Conservation (phyloP, 345 rosid species). For the Heritiera fomes region DNA sequence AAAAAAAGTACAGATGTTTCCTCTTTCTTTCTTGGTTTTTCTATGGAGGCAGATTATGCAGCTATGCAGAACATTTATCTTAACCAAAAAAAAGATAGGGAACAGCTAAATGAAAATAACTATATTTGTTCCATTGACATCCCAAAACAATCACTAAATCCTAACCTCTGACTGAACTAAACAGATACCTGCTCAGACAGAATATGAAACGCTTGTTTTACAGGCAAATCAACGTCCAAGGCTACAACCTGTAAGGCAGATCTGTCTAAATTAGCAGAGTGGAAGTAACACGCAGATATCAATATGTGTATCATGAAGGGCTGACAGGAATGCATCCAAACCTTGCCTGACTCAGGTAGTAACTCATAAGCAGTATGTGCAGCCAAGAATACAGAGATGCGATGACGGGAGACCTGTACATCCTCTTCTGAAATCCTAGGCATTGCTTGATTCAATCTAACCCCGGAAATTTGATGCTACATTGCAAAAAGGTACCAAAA, state of each 20-base stretch:
- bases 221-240: slow-evolving; percentile 56
- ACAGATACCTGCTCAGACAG: slow-evolving; percentile 56
- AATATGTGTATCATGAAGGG: background rate
- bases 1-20: no score
- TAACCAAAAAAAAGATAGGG: background rate
- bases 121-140: background rate
- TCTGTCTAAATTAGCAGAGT: slow-evolving; percentile 28
- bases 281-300: background rate
- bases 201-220: slow-evolving; percentile 61
- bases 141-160: slow-evolving; percentile 3
- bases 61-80: slow-evolving; percentile 3
- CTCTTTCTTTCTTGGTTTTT: background rate
- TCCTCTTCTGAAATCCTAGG: slow-evolving; percentile 44
- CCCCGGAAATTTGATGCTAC: slow-evolving; percentile 45
- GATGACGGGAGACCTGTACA: slow-evolving; percentile 45
- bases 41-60: background rate
- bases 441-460: slow-evolving; percentile 32
- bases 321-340: slow-evolving; percentile 41
- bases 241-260: slow-evolving; percentile 52
- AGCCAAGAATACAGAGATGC: slow-evolving; percentile 53
- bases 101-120: background rate
- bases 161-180: slow-evolving; percentile 9
- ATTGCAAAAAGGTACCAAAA: slow-evolving; percentile 14
- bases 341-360: slow-evolving; percentile 90
- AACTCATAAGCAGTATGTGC: slow-evolving; percentile 66